Evolutionary conservation across 768 basidiomycete species (phyloP), one percentile per base, ranked within the genome.

Genomic region (Trichaptum fuscoviolaceum): DNA sequence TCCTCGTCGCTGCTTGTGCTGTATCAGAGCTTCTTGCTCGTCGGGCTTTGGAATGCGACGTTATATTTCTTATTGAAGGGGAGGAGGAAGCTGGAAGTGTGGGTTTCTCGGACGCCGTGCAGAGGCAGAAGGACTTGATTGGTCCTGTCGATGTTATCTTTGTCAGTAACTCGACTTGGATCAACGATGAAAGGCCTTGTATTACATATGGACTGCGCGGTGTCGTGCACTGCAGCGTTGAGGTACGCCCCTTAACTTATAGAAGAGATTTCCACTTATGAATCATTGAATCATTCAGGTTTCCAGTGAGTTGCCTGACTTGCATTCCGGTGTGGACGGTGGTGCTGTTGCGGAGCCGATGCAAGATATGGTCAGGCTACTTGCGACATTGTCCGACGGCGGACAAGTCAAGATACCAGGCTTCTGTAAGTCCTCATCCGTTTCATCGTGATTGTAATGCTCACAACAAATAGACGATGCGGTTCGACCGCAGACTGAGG

Each of bases 151-250:
- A 98, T 77, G 91, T 91, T 0, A 94, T 99, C 66, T 79, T 98
- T 20, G 89, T 95, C 67, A 93, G 92, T 70, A 99, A 99, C 74
- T 98, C 96, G 24, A 96, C 93, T 10, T 99, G 96, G 96, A 94
- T 99, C 69, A 90, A 90, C 15, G 93, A 97, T 71, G 87, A 91
- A 69, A 85, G 87, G 7, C 96, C 97, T 0, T 98, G 96, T 72
- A 89, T 99, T 63, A 97, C 96, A 0, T 97, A 96, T 74, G 97
- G 97, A 3, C 79, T 98, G 65, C 85, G 97, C 60, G 97, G 97
- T 0, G 96, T 99, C 3, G 87, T 98, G 0, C 95, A 96, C 73
- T 94, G 92, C 63, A 84, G 86, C 35, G 77, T 97, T 7, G 85
- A 90, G 81, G 92, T 90, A 59, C 59, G 76, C 61, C 57, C 35